Evolutionary conservation across 352 stramenopile species (phyloP).

Genomic region (Globisporangium uncinulatum): DNA sequence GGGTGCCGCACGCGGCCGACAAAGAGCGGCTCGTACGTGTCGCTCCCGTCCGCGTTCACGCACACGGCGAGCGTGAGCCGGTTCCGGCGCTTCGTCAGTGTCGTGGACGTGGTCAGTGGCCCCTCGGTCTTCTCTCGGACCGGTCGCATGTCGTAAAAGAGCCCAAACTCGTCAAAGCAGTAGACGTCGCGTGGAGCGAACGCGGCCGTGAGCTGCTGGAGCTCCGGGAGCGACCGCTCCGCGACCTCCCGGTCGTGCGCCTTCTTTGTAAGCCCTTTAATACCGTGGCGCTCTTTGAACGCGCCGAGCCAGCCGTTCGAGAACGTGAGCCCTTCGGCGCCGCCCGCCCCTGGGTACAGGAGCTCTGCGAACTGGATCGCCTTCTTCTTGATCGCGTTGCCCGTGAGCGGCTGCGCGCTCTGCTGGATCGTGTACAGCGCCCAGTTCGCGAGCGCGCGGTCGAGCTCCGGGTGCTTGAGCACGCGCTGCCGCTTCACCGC

Average conservation of each 20-base stretch:
- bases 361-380: constrained; percentile 32
- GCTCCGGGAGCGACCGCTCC: constrained; percentile 6
- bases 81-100: constrained; percentile 1
- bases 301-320: constrained; percentile 54
- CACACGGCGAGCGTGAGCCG: constrained; percentile 13
- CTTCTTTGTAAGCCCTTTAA: constrained; percentile 1
- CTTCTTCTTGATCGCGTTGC: constrained; percentile 27
- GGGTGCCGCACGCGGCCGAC: constrained; percentile 10
- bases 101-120: not conserved
- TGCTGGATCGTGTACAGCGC: constrained; percentile 27
- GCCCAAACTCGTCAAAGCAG: constrained; percentile 14
- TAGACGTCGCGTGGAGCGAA: constrained; percentile 16
- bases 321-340: constrained; percentile 20
- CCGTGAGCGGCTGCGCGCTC: constrained; percentile 15
- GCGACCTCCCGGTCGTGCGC: not conserved
- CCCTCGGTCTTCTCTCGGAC: too few relatives aligned
- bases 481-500: constrained; percentile 30
- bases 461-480: constrained; percentile 47
- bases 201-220: constrained; percentile 5
- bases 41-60: constrained; percentile 13
- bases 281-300: constrained; percentile 41
- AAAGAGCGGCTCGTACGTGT: constrained; percentile 15
- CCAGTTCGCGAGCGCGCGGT: constrained; percentile 39
- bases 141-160: constrained; percentile 15
- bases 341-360: constrained; percentile 6